Evolutionary conservation across 495 filamentous ascomycete species (phyloP).

Genomic region (Poronia punctata): DNA sequence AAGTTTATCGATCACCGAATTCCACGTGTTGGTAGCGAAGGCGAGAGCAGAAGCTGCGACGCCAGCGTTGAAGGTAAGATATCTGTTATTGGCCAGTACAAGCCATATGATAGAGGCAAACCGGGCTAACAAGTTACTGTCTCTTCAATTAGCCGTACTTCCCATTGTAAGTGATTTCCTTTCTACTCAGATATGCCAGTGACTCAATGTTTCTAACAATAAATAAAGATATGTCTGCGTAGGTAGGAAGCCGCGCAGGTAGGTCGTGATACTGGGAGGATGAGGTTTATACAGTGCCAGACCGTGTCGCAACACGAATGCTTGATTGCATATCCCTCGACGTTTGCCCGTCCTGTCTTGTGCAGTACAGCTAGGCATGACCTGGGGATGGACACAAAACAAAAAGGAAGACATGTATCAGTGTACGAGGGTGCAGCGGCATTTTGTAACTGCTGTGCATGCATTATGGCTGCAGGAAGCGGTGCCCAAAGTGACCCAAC

Average conservation of each 20-base stretch:
- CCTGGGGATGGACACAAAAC: too few relatives aligned
- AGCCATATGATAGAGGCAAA: constrained; percentile 3
- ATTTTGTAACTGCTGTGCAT: neutral
- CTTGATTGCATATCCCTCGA: too few relatives aligned
- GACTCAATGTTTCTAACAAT: constrained; percentile 10
- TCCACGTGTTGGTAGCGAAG: constrained; percentile 57
- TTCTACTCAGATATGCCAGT: neutral
- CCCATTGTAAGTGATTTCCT: constrained; percentile 52
- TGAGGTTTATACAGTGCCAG: too few relatives aligned
- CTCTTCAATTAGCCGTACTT: constrained; percentile 55
- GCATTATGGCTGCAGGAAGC: constrained; percentile 4
- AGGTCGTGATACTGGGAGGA: too few relatives aligned
- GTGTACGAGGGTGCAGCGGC: too few relatives aligned
- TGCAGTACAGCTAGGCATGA: too few relatives aligned
- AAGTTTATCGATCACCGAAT: constrained; percentile 57
- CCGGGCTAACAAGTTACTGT: constrained; percentile 15
- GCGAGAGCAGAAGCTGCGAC: constrained; percentile 63
- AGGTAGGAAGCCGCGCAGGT: constrained; percentile 38
- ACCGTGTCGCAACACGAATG: too few relatives aligned
- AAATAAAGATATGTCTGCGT: constrained; percentile 48
- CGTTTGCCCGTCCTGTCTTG: too few relatives aligned
- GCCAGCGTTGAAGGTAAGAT: constrained; percentile 51
- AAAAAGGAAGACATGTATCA: too few relatives aligned
- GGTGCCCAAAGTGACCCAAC: constrained; percentile 1
- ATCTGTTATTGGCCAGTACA: constrained; percentile 9